Percentiles rank a stretch among this genome's conserved stretches.
These are phyloP conservation scores for Magnusiomyces magnusii DNA, from an alignment of 1,139 yeast genomes.

Conservation along the genomic window DNA sequence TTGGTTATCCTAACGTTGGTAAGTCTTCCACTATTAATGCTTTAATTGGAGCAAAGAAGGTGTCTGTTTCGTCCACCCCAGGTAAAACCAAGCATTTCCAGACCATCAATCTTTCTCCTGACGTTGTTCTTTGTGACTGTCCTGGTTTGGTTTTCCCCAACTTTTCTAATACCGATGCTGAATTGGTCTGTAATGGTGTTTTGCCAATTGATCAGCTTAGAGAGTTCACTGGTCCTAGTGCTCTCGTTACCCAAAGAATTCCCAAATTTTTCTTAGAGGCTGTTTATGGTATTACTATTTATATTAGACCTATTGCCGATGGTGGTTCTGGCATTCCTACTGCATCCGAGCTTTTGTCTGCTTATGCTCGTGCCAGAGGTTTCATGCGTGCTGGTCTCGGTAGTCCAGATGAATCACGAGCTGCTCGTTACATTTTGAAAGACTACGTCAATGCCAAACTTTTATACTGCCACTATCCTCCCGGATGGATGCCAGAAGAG, in stretches of 20 bases:
- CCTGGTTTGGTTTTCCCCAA: conserved; percentile 99
- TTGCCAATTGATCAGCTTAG: conserved; percentile 95
- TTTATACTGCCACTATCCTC: conserved; percentile 84
- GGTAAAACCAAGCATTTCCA: conserved; percentile 99
- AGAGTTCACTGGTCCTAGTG: conserved; percentile 87
- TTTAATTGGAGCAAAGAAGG: conserved; percentile 90
- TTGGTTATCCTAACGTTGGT: conserved; percentile 91
- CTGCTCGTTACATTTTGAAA: conserved; percentile 84
- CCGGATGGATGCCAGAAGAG: conserved; percentile 32
- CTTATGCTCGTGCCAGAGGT: conserved; percentile 96
- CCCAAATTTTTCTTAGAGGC: conserved; percentile 90
- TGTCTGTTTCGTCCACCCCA: conserved; percentile 95
- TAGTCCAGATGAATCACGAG: conserved; percentile 94
- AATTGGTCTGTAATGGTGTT: conserved; percentile 95
- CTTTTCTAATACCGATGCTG: conserved; percentile 95
- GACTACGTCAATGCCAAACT: conserved; percentile 93
- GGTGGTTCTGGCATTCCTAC: conserved; percentile 90
- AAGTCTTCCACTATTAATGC: conserved; percentile 96
- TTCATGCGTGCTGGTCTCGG: conserved; percentile 94
- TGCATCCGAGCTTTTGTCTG: conserved; percentile 78
- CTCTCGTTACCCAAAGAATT: conserved; percentile 76
- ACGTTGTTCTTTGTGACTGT: conserved; percentile 91
- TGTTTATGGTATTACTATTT: conserved; percentile 85
- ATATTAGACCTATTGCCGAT: conserved; percentile 63
- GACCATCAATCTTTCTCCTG: conserved; percentile 77